Evolutionary conservation across 768 basidiomycete genomes (phyloP).

Genomic region (Russula sp.): DNA sequence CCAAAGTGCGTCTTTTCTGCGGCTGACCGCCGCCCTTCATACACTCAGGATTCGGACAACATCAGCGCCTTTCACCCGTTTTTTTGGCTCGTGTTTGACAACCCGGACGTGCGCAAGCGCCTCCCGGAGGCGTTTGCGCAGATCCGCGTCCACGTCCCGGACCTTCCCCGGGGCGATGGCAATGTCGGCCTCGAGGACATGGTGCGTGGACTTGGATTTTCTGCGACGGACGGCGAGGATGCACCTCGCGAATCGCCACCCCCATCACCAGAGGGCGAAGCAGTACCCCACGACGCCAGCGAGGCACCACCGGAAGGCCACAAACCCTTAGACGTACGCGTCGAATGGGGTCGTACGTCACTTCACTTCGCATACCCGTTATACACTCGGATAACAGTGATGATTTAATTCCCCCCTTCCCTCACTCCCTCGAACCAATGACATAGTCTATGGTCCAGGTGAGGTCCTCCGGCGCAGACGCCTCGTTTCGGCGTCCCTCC

Average conservation of each 20-base stretch:
- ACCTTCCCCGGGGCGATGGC: constrained; percentile 2
- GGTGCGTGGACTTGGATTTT: constrained; percentile 3
- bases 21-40: not conserved
- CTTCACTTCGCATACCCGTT: not conserved
- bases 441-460: not conserved
- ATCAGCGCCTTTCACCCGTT: not conserved
- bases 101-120: not conserved
- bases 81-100: constrained; percentile 17
- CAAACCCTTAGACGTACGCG: not conserved
- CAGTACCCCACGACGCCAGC: not conserved
- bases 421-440: not conserved
- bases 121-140: not conserved
- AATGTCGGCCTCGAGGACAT: constrained; percentile 17
- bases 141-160: constrained; percentile 4
- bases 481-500: not conserved
- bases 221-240: not conserved
- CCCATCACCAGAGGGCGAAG: not conserved
- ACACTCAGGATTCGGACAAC: not conserved
- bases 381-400: not conserved
- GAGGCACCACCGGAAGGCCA: not conserved
- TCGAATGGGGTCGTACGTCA: constrained; percentile 7
- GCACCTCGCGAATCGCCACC: not conserved
- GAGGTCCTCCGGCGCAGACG: not conserved
- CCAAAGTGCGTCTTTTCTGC: too few relatives aligned
- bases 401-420: not conserved